A percentile compares a stretch with the other conserved stretches of the same genome.
Conservation (phyloP, 164 flowering plant genomes). For the Magnolia changhungtana region DNA sequence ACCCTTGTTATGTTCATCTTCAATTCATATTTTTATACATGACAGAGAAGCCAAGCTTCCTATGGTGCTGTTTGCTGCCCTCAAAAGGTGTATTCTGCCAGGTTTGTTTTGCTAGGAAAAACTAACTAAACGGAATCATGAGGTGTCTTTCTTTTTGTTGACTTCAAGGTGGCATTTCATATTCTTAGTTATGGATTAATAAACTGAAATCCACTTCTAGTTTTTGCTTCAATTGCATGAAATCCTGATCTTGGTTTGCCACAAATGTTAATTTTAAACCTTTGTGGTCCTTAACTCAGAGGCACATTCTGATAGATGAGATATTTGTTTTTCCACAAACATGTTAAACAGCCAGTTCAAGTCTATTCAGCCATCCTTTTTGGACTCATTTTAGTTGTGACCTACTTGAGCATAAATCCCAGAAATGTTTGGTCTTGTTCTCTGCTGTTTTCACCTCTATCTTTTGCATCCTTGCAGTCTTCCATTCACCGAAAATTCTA, state of each 20-base stretch:
- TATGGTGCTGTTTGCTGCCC: background rate
- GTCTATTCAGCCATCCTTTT: background rate
- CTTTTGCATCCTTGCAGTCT: background rate
- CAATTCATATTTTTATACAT: background rate
- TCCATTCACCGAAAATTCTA: background rate
- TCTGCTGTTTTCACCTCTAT: background rate
- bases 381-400: background rate
- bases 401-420: background rate
- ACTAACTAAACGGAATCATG: background rate
- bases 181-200: background rate
- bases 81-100: conserved; percentile 1
- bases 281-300: too few species aligned
- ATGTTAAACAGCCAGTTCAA: background rate
- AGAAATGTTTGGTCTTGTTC: background rate
- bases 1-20: background rate
- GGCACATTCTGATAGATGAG: background rate
- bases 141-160: background rate
- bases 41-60: conserved; percentile 3
- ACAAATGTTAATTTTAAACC: background rate
- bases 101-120: background rate
- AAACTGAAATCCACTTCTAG: background rate
- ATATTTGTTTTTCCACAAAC: background rate
- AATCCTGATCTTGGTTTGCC: background rate
- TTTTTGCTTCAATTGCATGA: background rate
- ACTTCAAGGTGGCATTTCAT: background rate